Evolutionary conservation across 2,329 filamentous ascomycete genomes (phyloP).

Genomic region (Hirsutella rhossiliensis): DNA sequence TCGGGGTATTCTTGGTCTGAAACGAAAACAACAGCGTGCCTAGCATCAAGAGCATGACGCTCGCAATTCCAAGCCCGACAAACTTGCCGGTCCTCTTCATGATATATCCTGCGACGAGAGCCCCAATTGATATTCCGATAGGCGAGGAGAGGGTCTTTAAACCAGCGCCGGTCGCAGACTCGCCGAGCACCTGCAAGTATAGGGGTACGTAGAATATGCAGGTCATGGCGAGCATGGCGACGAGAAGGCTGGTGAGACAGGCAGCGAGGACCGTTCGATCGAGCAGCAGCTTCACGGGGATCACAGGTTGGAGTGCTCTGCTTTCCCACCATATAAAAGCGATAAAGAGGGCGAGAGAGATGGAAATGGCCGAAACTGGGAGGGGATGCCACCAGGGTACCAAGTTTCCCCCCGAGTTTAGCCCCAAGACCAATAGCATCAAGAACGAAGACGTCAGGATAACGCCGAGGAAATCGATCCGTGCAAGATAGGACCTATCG

Average conservation of each 20-base stretch:
- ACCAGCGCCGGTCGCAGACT: constrained; percentile 58
- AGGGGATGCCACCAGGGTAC: constrained; percentile 76
- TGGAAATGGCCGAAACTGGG: constrained; percentile 55
- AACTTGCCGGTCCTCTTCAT: constrained; percentile 76
- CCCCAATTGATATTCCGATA: constrained; percentile 58
- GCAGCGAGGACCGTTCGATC: constrained; percentile 61
- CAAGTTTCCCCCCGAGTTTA: constrained; percentile 74
- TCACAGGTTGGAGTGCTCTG: constrained; percentile 62
- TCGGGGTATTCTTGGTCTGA: constrained; percentile 43
- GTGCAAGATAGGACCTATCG: constrained; percentile 54
- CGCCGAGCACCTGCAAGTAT: constrained; percentile 70
- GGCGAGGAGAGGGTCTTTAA: constrained; percentile 63
- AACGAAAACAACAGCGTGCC: constrained; percentile 36
- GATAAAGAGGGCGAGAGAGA: constrained; percentile 49
- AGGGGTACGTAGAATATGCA: constrained; percentile 71
- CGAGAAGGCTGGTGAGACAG: constrained; percentile 66
- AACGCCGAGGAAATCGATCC: constrained; percentile 72
- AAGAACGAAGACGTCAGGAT: constrained; percentile 54
- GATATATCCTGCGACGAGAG: constrained; percentile 54
- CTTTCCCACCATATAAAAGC: constrained; percentile 65
- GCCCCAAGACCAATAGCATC: constrained; percentile 61
- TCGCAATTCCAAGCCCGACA: constrained; percentile 39
- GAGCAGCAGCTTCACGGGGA: constrained; percentile 66
- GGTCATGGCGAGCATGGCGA: constrained; percentile 62
- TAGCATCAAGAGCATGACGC: constrained; percentile 31